phyloP scores from a whole-genome alignment of 2,329 filamentous ascomycete genomes.

The Sarocladiaceae sp. region DNA sequence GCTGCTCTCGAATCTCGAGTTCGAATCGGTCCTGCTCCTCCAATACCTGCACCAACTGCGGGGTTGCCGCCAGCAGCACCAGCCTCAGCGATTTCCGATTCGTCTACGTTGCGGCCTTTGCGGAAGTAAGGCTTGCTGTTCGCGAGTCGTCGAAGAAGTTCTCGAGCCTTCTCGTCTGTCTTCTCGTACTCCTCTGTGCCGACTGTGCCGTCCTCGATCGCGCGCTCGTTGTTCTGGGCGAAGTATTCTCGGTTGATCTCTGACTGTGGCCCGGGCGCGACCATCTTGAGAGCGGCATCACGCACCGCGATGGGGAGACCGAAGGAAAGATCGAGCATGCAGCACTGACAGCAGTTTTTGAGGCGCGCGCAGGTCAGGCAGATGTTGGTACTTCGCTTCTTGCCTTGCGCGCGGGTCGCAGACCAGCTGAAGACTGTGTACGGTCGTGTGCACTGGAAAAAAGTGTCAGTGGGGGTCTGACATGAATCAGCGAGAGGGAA shows the following conservation, averaged over 20 bases:
- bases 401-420: slow-evolving; percentile 78
- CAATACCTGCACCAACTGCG: slow-evolving; percentile 51
- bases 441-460: slow-evolving; percentile 70
- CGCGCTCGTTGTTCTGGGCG: slow-evolving; percentile 93
- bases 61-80: slow-evolving; percentile 37
- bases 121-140: slow-evolving; percentile 94
- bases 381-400: slow-evolving; percentile 91
- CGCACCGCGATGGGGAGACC: slow-evolving; percentile 91
- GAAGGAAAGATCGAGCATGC: slow-evolving; percentile 96
- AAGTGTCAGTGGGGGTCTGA: slow-evolving; percentile 6
- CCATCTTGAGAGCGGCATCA: slow-evolving; percentile 96
- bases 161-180: slow-evolving; percentile 93
- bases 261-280: slow-evolving; percentile 86
- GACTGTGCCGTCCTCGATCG: slow-evolving; percentile 86
- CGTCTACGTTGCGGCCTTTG: slow-evolving; percentile 74
- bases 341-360: slow-evolving; percentile 98
- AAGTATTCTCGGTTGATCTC: slow-evolving; percentile 97
- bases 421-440: slow-evolving; percentile 97
- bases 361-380: slow-evolving; percentile 94
- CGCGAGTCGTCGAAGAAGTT: slow-evolving; percentile 78
- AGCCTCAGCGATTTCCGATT: slow-evolving; percentile 33
- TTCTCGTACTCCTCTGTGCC: slow-evolving; percentile 90
- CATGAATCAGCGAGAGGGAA: no score
- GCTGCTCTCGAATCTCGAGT: slow-evolving; percentile 62
- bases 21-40: slow-evolving; percentile 72